Conservation (phyloP, 768 basidiomycete species). For the Macrocybe gigantea region DNA sequence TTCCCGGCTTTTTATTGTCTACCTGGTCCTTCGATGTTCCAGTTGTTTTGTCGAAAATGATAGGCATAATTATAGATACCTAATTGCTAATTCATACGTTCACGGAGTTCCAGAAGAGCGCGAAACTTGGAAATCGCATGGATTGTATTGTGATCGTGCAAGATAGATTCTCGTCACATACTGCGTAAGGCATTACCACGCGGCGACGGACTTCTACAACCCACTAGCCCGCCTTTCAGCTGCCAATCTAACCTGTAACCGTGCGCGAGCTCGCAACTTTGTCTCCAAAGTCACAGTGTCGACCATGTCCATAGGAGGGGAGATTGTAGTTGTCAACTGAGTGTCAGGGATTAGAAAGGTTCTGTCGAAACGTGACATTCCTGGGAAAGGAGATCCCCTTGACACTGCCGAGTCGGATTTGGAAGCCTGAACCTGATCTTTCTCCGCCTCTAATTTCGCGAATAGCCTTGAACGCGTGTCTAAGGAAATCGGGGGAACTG, state of each 20-base stretch:
- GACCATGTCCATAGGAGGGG: background rate
- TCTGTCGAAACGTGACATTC: slow-evolving; percentile 10
- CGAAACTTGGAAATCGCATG: no score
- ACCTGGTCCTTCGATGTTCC: no score
- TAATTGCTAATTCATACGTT: no score
- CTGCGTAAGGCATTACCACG: no score
- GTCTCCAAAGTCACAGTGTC: slow-evolving; percentile 31
- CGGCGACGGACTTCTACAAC: no score
- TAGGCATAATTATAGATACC: no score
- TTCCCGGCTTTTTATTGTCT: no score
- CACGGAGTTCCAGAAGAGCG: no score
- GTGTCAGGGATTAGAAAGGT: slow-evolving; percentile 8
- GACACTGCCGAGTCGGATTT: background rate
- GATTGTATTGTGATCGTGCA: no score
- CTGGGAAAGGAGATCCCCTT: background rate
- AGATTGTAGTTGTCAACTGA: background rate
- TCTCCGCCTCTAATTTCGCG: slow-evolving; percentile 38
- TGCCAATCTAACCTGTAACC: slow-evolving; percentile 40
- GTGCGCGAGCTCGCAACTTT: slow-evolving; percentile 41
- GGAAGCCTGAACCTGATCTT: slow-evolving; percentile 18
- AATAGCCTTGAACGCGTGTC: slow-evolving; percentile 32
- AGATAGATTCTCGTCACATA: no score
- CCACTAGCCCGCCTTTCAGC: slow-evolving; percentile 28
- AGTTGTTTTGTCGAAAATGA: no score
- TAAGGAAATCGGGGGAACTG: slow-evolving; percentile 3